Base-by-base conservation (phyloP, 768 basidiomycete species). In the Pisolithus orientalis region DNA sequence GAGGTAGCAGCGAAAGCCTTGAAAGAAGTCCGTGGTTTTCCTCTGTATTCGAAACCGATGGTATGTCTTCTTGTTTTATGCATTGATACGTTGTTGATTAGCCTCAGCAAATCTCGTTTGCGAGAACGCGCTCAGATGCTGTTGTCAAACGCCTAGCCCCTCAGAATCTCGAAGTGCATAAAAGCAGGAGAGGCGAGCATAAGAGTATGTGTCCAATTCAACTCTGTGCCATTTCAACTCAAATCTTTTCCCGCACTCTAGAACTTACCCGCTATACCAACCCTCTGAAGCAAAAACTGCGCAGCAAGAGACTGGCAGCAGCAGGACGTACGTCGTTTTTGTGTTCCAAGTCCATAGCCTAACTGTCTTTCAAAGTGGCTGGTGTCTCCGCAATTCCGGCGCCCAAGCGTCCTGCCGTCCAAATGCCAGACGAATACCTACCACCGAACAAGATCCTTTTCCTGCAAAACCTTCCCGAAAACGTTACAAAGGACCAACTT, bases 361-460 rank as follows among this genome's bases (percentile, higher is more conserved):
- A 17, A 56, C 14, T n/a, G 57, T 27, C 38, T 4, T 49, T 29
- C 51, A 37, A 56, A 87, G 88, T 84, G 66, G 88, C 88, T 44
- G 87, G 88, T 25, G 80, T 77, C 27, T 72, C 81, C 4, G 76
- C 86, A 6, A 71, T 75, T 5, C 82, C 89, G 9, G 81, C 79
- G 29, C 70, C 87, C 17, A 90, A 84, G 70, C 80, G 89, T 40
- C 89, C 89, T 24, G 83, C 84, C 58, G 87, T 96, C 54, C 91
- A 94, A 67, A 96, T 98, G 93, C 94, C 95, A 39, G 96, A 99
- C 85, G 96, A 99, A 69, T 98, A 97, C 69, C 82, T 99, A 6
- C 96, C 96, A 2, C 95, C 96, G 38, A 99, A 99, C 86, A 94
- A 94, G 69, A 95, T 98, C 70, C 80, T 99, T 48, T 99, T 99